phyloP scores from a whole-genome alignment of 495 filamentous ascomycete species.

The Penicillium odoratum region DNA sequence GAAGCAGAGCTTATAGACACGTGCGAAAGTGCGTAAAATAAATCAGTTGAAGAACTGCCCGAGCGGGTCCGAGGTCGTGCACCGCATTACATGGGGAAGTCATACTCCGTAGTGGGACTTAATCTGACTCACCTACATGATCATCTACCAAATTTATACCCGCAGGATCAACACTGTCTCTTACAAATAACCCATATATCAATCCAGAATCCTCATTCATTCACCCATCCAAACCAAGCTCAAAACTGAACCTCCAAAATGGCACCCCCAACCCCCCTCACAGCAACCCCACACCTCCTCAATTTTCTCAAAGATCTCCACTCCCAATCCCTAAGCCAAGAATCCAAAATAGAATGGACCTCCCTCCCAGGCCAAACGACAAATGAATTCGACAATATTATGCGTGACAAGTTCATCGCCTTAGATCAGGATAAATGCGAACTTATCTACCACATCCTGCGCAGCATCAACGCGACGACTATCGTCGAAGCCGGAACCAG shows the following conservation, averaged over 20 bases:
- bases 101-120: background rate
- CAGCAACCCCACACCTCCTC: slow-evolving; percentile 20
- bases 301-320: slow-evolving; percentile 29
- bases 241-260: slow-evolving; percentile 7
- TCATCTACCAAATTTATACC: no score
- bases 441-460: slow-evolving; percentile 50
- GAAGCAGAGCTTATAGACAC: no score
- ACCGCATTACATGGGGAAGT: background rate
- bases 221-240: background rate
- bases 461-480: slow-evolving; percentile 44
- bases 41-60: background rate
- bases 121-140: background rate
- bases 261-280: slow-evolving; percentile 19
- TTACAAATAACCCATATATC: background rate
- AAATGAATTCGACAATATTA: slow-evolving; percentile 33
- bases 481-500: slow-evolving; percentile 59
- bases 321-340: slow-evolving; percentile 30
- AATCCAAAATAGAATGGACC: slow-evolving; percentile 23
- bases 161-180: background rate
- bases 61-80: background rate
- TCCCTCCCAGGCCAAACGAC: slow-evolving; percentile 16
- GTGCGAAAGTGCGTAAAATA: background rate
- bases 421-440: slow-evolving; percentile 56
- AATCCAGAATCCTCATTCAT: background rate
- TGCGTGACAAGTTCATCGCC: slow-evolving; percentile 56